These are phyloP conservation scores for Babesia gibsoni DNA, from an alignment of 169 alveolate species.

Conservation along the genomic window DNA sequence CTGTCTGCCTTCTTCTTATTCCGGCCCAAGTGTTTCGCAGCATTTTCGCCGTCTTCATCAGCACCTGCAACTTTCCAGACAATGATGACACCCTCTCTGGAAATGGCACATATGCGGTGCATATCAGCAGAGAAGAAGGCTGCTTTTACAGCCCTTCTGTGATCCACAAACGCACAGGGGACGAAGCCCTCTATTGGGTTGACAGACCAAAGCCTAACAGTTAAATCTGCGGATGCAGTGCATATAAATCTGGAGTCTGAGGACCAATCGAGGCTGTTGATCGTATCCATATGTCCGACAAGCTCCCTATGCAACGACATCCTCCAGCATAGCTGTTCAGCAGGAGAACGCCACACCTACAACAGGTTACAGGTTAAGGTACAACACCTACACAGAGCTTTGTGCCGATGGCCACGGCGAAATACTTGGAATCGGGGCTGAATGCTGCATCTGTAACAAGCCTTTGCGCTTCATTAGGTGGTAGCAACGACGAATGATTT, in stretches of 20 bases:
- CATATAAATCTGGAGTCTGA: slow-evolving; percentile 65
- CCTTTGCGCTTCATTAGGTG: slow-evolving; percentile 64
- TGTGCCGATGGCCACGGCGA: slow-evolving; percentile 65
- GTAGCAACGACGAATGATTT: slow-evolving; percentile 12
- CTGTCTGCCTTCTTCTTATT: background rate
- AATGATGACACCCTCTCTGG: slow-evolving; percentile 80
- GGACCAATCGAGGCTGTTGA: slow-evolving; percentile 77
- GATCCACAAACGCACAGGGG: slow-evolving; percentile 77
- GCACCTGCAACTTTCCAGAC: slow-evolving; percentile 64
- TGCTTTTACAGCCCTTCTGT: slow-evolving; percentile 74
- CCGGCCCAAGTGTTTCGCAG: slow-evolving; percentile 43
- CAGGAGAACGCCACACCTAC: slow-evolving; percentile 72
- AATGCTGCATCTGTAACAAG: slow-evolving; percentile 57
- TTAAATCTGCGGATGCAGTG: slow-evolving; percentile 78
- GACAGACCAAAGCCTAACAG: slow-evolving; percentile 80
- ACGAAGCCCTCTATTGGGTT: slow-evolving; percentile 65
- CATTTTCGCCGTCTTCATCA: background rate
- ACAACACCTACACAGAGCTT: slow-evolving; percentile 52
- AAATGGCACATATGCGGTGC: slow-evolving; percentile 75
- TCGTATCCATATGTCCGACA: slow-evolving; percentile 73
- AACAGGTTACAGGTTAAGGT: background rate
- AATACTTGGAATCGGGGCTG: slow-evolving; percentile 67
- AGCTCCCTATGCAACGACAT: slow-evolving; percentile 70
- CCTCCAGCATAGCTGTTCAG: slow-evolving; percentile 61
- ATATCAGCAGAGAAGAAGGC: slow-evolving; percentile 77